These are phyloP conservation scores for Pseudocercospora ulei DNA, from an alignment of 2,329 filamentous ascomycete genomes.

Conservation along the genomic window DNA sequence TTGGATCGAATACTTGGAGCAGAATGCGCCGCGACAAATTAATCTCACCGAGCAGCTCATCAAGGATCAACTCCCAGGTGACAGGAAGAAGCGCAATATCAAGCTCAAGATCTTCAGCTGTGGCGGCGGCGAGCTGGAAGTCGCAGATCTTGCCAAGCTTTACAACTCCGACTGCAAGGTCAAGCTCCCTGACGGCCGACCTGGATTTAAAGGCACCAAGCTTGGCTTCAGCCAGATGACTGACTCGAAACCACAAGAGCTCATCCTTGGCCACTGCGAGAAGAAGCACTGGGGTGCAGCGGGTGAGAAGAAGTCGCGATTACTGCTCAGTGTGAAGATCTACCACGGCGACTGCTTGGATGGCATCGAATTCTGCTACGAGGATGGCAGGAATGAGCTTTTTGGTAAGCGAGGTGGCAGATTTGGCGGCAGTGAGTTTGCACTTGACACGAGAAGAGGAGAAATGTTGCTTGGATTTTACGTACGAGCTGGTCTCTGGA, in stretches of 20 bases:
- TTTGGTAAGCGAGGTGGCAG: slow-evolving; percentile 75
- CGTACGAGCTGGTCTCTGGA: slow-evolving; percentile 67
- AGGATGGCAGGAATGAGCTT: slow-evolving; percentile 71
- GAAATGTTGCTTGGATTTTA: slow-evolving; percentile 83
- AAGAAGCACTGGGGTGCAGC: slow-evolving; percentile 41
- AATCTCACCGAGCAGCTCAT: slow-evolving; percentile 65
- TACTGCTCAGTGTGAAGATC: slow-evolving; percentile 64
- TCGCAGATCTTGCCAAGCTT: slow-evolving; percentile 66
- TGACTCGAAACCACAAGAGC: slow-evolving; percentile 58
- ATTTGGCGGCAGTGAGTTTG: slow-evolving; percentile 60
- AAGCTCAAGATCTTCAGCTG: slow-evolving; percentile 66
- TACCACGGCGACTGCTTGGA: slow-evolving; percentile 70
- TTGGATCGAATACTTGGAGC: slow-evolving; percentile 70
- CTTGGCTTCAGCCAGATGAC: slow-evolving; percentile 64
- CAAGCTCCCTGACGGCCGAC: slow-evolving; percentile 64
- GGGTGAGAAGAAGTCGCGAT: slow-evolving; percentile 39
- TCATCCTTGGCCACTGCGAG: slow-evolving; percentile 60
- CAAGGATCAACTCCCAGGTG: slow-evolving; percentile 59
- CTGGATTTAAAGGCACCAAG: slow-evolving; percentile 65
- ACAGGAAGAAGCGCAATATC: slow-evolving; percentile 59
- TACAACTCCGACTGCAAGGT: slow-evolving; percentile 60
- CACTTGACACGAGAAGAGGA: slow-evolving; percentile 71
- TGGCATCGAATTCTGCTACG: slow-evolving; percentile 86
- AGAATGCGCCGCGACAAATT: slow-evolving; percentile 60
- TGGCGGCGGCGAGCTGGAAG: slow-evolving; percentile 60